Conservation (phyloP, 176 grass and related monocot species). For the Phragmites australis region DNA sequence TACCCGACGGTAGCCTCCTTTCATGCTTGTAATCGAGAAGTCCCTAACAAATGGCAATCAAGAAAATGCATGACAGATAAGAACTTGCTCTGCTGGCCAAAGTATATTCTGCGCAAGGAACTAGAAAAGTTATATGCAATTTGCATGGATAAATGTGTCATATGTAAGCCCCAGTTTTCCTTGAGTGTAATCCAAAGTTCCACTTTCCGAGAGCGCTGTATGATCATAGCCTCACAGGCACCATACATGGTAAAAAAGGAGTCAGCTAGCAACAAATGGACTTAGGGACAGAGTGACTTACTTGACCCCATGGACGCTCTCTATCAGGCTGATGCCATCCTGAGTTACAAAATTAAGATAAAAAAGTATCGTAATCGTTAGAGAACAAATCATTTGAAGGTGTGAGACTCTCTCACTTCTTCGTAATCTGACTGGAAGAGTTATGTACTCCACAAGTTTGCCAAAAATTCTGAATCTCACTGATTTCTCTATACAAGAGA, state of each 20-base stretch:
- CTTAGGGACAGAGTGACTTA: conserved; percentile 44
- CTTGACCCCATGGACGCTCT: conserved; percentile 66
- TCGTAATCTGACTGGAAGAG: conserved; percentile 10
- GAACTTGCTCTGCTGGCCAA: background rate
- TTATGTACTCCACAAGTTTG: background rate
- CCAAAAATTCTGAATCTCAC: background rate
- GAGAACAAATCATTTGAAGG: conserved; percentile 19
- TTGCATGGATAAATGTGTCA: conserved; percentile 4
- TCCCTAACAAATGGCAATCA: conserved; percentile 59
- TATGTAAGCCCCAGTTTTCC: conserved; percentile 23
- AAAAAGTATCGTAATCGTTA: background rate
- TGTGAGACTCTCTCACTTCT: conserved; percentile 5
- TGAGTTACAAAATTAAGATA: conserved; percentile 54
- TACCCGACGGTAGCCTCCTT: conserved; percentile 81
- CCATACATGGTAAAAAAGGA: background rate
- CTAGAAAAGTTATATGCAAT: background rate
- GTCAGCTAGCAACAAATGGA: conserved; percentile 15
- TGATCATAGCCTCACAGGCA: background rate
- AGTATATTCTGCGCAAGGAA: background rate
- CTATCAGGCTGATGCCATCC: conserved; percentile 86
- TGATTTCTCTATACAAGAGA: background rate
- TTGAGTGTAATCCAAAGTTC: background rate
- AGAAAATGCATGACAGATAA: conserved; percentile 18
- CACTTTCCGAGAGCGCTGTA: background rate
- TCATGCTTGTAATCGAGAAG: conserved; percentile 87